Evolutionary conservation across 2,329 filamentous ascomycete species (phyloP).

Genomic region (Talaromyces sp.): DNA sequence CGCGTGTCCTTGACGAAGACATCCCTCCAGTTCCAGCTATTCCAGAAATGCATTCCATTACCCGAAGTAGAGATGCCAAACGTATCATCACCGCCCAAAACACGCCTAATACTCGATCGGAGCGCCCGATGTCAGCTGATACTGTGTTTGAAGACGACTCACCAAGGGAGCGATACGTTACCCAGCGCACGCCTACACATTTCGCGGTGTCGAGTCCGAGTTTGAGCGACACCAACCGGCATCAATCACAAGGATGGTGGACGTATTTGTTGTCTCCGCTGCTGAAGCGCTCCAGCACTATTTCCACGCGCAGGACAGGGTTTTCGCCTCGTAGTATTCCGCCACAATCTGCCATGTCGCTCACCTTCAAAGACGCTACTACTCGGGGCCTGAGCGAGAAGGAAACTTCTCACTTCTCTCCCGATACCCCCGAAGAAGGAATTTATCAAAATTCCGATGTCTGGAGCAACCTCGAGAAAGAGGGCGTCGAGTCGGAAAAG

Average conservation of each 20-base stretch:
- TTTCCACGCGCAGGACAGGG: conserved; percentile 23
- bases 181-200: neutral
- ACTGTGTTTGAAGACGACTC: conserved; percentile 34
- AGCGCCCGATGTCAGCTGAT: conserved; percentile 27
- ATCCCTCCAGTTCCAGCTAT: conserved; percentile 38
- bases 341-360: conserved; percentile 15
- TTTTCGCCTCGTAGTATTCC: conserved; percentile 19
- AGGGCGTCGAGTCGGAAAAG: neutral
- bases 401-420: conserved; percentile 25
- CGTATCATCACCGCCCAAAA: conserved; percentile 14
- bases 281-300: conserved; percentile 31
- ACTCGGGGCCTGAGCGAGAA: neutral
- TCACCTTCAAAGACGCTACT: conserved; percentile 11
- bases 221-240: conserved; percentile 28
- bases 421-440: conserved; percentile 23
- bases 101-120: conserved; percentile 18
- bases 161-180: conserved; percentile 26
- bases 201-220: conserved; percentile 28
- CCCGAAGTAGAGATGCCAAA: conserved; percentile 12
- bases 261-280: conserved; percentile 43
- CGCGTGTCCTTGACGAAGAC: conserved; percentile 21
- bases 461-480: neutral
- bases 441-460: conserved; percentile 5
- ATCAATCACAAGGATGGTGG: conserved; percentile 47
- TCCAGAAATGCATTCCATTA: conserved; percentile 24